Evolutionary conservation across 345 rosid species (phyloP).

Genomic region (Cardiospermum halicacabum): DNA sequence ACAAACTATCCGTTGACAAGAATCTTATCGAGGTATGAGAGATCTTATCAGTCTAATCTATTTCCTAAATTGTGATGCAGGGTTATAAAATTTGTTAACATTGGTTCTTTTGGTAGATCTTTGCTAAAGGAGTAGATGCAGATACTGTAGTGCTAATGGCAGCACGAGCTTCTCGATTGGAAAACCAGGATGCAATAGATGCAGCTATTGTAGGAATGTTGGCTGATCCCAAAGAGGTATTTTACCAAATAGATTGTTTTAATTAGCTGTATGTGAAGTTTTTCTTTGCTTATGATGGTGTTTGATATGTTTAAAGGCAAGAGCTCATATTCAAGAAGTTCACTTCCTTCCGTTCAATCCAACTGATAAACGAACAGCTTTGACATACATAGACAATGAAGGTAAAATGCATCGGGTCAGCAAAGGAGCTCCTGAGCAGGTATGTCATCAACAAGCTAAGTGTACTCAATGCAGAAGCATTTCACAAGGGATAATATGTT

Average conservation of each 20-base stretch:
- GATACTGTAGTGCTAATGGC: slow-evolving; percentile 57
- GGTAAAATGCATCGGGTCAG: slow-evolving; percentile 60
- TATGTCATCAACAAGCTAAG: slow-evolving; percentile 10
- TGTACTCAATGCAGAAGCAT: slow-evolving; percentile 6
- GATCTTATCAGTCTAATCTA: not conserved
- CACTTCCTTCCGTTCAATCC: slow-evolving; percentile 67
- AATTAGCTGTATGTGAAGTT: too few species aligned
- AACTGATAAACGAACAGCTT: slow-evolving; percentile 57
- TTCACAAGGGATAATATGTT: slow-evolving; percentile 8
- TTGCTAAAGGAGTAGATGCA: slow-evolving; percentile 44
- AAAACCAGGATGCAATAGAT: slow-evolving; percentile 67
- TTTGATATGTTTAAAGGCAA: slow-evolving; percentile 35
- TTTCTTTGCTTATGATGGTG: slow-evolving; percentile 1
- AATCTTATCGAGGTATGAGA: slow-evolving; percentile 50
- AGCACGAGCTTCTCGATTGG: slow-evolving; percentile 58
- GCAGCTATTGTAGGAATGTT: slow-evolving; percentile 58
- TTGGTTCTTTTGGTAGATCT: slow-evolving; percentile 25
- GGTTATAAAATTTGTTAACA: slow-evolving; percentile 2
- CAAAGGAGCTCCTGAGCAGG: slow-evolving; percentile 77
- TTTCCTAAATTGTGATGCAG: not conserved
- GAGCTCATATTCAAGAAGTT: slow-evolving; percentile 54
- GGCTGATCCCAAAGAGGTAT: slow-evolving; percentile 70
- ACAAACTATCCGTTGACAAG: slow-evolving; percentile 58
- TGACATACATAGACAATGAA: slow-evolving; percentile 43
- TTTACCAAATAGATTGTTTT: not conserved